Evolutionary conservation across 2,329 filamentous ascomycete species (phyloP), one percentile per base, ranked within the genome.

Genomic region (Nigrograna mackinnonii): DNA sequence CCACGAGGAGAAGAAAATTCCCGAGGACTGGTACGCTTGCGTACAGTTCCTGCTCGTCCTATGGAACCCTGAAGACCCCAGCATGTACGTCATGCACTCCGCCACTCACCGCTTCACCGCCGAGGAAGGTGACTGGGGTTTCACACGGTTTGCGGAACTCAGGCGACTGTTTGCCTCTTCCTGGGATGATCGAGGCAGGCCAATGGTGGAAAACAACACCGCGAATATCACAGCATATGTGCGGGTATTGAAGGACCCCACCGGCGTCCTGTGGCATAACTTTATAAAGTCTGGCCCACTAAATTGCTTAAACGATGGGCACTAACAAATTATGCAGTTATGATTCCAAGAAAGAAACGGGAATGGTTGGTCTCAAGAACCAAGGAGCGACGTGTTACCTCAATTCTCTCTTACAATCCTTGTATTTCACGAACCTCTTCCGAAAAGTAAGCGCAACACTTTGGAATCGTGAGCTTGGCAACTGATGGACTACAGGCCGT

Each of bases 331-430:
- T n/a, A n/a, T n/a, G n/a, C n/a, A n/a, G n/a, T 72, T 99, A 99
- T 67, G 91, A 99, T 66, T 97, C 94, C n/a, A 99, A 97, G 74
- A 95, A 94, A 67, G 91, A 96, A 72, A 99, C 94, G 0, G 94
- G 94, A 43, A 97, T 91, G 75, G 94, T 99, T 31, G 94, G 94
- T 3, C 76, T 99, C 40, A 94, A 94, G 70, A 99, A 99, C 62
- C 94, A 97, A 69, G 94, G 94, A 51, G 94, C 94, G 26, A 79
- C 76, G 9, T 79, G 76, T 60, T 79, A 79, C 49, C 68, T 79
- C 13, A 79, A 79, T 54, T 76, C 73, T 13, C 67, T 75, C 12
- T 59, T 74, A 3, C 70, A 71, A 54, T 72, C 71, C 14, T 54
- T 78, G 41, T 74, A 76, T 61, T 69, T 71, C 48, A 74, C 83